Evolutionary conservation across 1,284 basidiomycete genomes (phyloP).

Genomic region (Sanghuangporus weigelae): DNA sequence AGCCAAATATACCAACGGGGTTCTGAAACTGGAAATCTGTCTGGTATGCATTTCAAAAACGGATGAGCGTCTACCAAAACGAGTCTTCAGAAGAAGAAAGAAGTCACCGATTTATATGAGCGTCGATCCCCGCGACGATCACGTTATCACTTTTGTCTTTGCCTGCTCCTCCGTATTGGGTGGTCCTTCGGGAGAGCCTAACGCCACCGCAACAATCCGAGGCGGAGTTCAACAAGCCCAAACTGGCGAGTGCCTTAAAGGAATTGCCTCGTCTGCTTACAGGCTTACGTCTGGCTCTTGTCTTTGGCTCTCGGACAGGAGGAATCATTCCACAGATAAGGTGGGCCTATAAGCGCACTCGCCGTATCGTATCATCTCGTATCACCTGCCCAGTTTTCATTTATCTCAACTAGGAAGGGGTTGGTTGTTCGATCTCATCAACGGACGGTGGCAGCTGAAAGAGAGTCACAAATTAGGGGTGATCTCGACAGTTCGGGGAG

Average conservation of each 20-base stretch:
- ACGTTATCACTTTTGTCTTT: not conserved
- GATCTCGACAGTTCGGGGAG: no score
- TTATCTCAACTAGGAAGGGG: not conserved
- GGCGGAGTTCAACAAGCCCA: not conserved
- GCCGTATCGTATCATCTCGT: no score
- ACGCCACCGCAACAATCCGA: conserved; percentile 2
- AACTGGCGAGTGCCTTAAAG: not conserved
- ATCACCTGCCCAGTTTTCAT: not conserved
- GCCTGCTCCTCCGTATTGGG: not conserved
- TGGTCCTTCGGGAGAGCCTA: not conserved
- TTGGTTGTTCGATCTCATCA: not conserved
- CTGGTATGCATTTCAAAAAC: not conserved
- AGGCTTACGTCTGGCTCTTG: not conserved
- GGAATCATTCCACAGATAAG: not conserved
- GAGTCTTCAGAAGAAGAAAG: not conserved
- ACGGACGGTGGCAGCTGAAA: not conserved
- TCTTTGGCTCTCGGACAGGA: not conserved
- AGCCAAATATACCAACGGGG: not conserved
- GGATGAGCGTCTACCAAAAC: not conserved
- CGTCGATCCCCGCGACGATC: not conserved
- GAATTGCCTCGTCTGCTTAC: not conserved
- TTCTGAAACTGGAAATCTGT: not conserved
- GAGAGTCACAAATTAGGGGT: not conserved
- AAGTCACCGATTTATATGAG: not conserved
- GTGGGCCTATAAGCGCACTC: not conserved